phyloP scores from a whole-genome alignment of 1,139 yeast genomes.

The Meyerozyma carpophila region DNA sequence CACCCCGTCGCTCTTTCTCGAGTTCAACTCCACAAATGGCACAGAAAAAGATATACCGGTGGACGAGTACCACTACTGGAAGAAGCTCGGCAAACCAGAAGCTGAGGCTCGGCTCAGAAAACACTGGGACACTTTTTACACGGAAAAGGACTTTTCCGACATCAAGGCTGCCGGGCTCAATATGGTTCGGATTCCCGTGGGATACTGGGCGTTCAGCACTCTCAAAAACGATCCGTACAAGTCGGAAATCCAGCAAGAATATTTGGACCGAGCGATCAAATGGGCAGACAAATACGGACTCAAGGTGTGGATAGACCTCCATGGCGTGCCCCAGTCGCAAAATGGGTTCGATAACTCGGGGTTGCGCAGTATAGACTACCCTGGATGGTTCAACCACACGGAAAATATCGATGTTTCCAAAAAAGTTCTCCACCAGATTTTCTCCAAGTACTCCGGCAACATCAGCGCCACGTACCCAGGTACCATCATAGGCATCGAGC shows the following conservation, averaged over 20 bases:
- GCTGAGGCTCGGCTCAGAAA: conserved; percentile 35
- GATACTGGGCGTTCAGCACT: conserved; percentile 60
- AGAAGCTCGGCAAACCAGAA: conserved; percentile 40
- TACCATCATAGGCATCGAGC: conserved; percentile 54
- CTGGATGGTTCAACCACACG: conserved; percentile 46
- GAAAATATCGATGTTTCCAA: conserved; percentile 39
- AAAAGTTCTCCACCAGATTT: conserved; percentile 39
- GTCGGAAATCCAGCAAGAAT: conserved; percentile 43
- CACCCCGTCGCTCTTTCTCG: conserved; percentile 53
- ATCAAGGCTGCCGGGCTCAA: conserved; percentile 50
- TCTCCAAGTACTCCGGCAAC: conserved; percentile 30
- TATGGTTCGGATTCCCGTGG: conserved; percentile 60
- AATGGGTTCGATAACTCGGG: conserved; percentile 74
- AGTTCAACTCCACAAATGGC: conserved; percentile 23
- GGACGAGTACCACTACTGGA: conserved; percentile 54
- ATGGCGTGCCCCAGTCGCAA: conserved; percentile 65
- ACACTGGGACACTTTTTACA: conserved; percentile 54
- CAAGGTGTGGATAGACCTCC: conserved; percentile 59
- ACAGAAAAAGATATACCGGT: conserved; percentile 38
- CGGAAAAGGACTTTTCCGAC: conserved; percentile 46
- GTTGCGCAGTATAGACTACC: conserved; percentile 36
- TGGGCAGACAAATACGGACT: conserved; percentile 50
- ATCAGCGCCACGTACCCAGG: conserved; percentile 32
- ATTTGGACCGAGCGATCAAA: conserved; percentile 47
- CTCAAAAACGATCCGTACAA: conserved; percentile 53